Evolutionary conservation across 257 asterid species (phyloP).

Genomic region (Ligustrum vulgare): DNA sequence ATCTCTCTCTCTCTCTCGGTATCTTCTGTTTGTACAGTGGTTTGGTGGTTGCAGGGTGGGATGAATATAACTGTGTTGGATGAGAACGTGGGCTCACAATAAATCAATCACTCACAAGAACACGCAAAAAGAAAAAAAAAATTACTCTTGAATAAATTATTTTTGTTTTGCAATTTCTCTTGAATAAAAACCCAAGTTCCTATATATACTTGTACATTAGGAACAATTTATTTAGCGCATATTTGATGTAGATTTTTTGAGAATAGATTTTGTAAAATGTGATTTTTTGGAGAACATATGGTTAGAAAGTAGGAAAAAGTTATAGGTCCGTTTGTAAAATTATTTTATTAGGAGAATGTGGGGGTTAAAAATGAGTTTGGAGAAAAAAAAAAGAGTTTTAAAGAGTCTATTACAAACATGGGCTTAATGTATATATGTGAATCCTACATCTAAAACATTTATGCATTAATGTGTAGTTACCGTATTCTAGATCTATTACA

Average conservation of each 20-base stretch:
- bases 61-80: neutral
- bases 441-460: neutral
- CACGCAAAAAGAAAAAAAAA: neutral
- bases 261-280: neutral
- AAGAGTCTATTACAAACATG: neutral
- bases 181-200: neutral
- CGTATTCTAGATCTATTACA: neutral
- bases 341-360: too few relatives aligned
- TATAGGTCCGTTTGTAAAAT: neutral
- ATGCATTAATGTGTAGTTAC: neutral
- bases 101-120: neutral
- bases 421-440: neutral
- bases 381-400: neutral
- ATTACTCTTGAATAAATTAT: neutral
- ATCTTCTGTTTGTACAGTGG: neutral
- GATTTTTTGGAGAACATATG: too few relatives aligned
- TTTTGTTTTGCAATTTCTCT: neutral
- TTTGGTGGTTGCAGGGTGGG: neutral
- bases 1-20: constrained; percentile 27
- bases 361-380: neutral
- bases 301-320: too few relatives aligned
- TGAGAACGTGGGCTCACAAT: neutral
- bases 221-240: neutral
- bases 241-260: neutral
- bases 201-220: neutral